Evolutionary conservation across 1,284 basidiomycete species (phyloP), one percentile per base, ranked within the genome.

Genomic region (Rhodotorula mucilaginosa): DNA sequence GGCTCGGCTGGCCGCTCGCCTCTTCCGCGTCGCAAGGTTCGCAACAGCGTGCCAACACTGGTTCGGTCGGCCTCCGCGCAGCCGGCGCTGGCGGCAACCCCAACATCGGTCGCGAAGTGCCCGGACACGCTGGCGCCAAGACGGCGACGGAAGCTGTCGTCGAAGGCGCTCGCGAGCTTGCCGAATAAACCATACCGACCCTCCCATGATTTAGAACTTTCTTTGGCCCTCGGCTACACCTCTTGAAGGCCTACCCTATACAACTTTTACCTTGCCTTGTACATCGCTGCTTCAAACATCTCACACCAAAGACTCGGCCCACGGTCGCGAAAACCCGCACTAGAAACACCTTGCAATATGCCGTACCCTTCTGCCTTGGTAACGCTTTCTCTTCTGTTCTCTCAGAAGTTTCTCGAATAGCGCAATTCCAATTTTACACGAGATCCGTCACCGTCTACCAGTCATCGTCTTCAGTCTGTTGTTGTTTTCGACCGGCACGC

Each of bases 1-100:
- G 89, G 84, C 79, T 83, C 67, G 79, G 82, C 6, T 83, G 82
- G 79, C 71, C 75, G 7, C 62, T 74, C 7, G 23, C 67, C 18
- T 72, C 64, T 12, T 49, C 69, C 2, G 63, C 54, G 2, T 26
- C n/a, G 31, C 31, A 39, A 21, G 31, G 39, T 7, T 12, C 15
- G 23, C 26, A 31, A 3, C 57, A 58, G 13, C 61, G 69, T n/a
- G 71, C 74, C 54, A 76, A 73, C 59, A 73, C 75, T 2, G 49
- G 69, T 18, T 67, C 72, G 10, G 64, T 78, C n/a, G 77, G 77
- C 2, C 65, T 78, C 5, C 61, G 76, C 21, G 69, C 71, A 0
- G 76, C 73, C 1, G 71, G 74, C 5, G n/a, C 56, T 12, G 47
- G 58, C 7, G 21, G 26, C 44, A 29, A 18, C 19, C 39, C 54